Base-by-base conservation (phyloP, 1,284 basidiomycete genomes). In the Malassezia psittaci region DNA sequence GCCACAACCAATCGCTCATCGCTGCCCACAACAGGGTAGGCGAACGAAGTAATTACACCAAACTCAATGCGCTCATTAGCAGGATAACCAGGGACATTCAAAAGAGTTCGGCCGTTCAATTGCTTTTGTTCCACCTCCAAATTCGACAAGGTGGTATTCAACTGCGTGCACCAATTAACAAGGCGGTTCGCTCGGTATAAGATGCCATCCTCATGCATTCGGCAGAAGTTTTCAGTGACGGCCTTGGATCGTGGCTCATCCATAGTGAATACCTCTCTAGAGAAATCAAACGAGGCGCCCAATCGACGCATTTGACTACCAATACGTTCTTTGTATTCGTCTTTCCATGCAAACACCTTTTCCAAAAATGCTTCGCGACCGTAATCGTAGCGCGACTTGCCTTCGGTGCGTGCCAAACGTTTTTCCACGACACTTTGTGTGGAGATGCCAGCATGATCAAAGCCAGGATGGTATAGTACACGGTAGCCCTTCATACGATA, bases 401-500 rank as follows among this genome's bases (percentile, higher is more conserved):
- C 88, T 50, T 85, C 82, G 1, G 81, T 77, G 78, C 94, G 96
- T 77, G 83, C 85, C 52, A 98, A 71, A 35, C 91, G 82, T 76
- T 90, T 90, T 76, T 98, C 94, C 3, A 98, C 94, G 29, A 99
- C 93, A 47, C 89, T 90, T 76, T 99, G 94, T 0, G 94, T 98
- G 0, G 93, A 93, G 63, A 99, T 98, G 67, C 93, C 91, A 5
- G 94, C 94, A 73, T 99, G 94, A 76, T 99, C 94, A 71, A 91
- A 98, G 8, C 94, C 94, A 0, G 94, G 94, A 3, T 86, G 83
- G 71, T 87, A 98, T 1, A 96, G 79, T 0, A 86, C 86, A 5
- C 89, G 88, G 77, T 86, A 90, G 3, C 93, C 93, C 51, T 87
- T 79, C 94, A 99, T 99, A 48, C 71, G 63, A 63, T 72, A 63